phyloP scores from a whole-genome alignment of 1,284 basidiomycete genomes.

The Tilletia caries region DNA sequence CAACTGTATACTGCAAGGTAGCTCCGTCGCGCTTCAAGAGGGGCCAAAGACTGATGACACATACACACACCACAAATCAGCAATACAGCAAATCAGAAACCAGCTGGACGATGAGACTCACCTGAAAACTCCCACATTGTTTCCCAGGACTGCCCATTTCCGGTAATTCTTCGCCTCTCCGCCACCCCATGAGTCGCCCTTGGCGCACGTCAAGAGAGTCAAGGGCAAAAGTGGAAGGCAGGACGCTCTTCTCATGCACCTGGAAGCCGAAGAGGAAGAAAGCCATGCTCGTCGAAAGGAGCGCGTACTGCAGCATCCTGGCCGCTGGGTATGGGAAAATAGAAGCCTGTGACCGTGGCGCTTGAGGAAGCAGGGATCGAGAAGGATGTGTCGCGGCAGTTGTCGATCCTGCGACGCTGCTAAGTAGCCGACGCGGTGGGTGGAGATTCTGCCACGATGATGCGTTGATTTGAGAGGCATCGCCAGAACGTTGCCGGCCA shows the following conservation, averaged over 20 bases:
- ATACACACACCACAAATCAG: background rate
- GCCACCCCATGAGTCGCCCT: conserved; percentile 53
- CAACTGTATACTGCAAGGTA: conserved; percentile 67
- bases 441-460: conserved; percentile 1
- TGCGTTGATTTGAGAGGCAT: background rate
- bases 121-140: conserved; percentile 87
- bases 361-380: background rate
- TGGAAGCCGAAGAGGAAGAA: conserved; percentile 96
- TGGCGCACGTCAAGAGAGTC: conserved; percentile 70
- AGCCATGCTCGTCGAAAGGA: conserved; percentile 60
- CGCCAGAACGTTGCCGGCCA: background rate
- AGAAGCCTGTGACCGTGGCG: background rate
- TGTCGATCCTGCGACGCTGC: background rate
- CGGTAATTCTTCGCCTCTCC: conserved; percentile 62
- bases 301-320: conserved; percentile 46
- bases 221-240: conserved; percentile 83
- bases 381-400: background rate
- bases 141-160: conserved; percentile 73
- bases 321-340: conserved; percentile 60
- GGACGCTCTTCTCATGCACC: conserved; percentile 87
- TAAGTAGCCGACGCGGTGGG: background rate
- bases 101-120: conserved; percentile 52
- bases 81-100: background rate
- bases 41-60: conserved; percentile 74
- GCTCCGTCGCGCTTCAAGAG: conserved; percentile 75